Conservation (phyloP, 2,329 filamentous ascomycete species). For the Fusarium armeniacum region DNA sequence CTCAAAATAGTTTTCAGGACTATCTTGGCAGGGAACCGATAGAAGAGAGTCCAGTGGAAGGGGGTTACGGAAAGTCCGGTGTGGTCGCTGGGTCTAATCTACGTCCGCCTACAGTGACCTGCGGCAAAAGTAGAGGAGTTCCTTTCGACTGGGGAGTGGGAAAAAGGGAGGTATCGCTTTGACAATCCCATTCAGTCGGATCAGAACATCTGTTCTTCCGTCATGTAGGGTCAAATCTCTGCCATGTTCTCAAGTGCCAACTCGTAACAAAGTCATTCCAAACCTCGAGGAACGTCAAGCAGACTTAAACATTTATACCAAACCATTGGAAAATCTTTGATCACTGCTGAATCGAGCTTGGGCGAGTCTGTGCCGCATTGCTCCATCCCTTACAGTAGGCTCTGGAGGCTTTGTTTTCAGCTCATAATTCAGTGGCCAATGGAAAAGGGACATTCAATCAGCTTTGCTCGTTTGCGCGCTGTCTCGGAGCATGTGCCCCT, state of each 20-base stretch:
- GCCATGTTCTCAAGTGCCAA: fast-evolving
- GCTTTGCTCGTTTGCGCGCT: background rate
- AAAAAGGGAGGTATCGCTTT: background rate
- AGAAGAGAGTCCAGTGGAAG: fast-evolving
- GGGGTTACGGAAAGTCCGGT: fast-evolving
- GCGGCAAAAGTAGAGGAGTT: fast-evolving
- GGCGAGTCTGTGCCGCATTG: background rate
- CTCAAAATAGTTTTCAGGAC: fast-evolving
- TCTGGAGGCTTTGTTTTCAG: background rate
- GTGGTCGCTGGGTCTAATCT: background rate
- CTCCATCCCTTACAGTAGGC: background rate
- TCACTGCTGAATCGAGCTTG: fast-evolving
- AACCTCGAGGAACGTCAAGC: background rate
- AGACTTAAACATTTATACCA: background rate
- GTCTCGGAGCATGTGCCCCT: background rate
- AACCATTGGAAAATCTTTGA: background rate
- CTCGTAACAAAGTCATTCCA: background rate
- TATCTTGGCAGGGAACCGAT: background rate
- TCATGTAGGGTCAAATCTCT: background rate
- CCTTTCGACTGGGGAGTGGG: fast-evolving
- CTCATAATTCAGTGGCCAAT: background rate
- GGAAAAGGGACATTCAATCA: background rate
- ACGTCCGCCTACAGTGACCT: fast-evolving
- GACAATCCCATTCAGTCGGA: background rate
- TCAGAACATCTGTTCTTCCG: background rate